Conservation (phyloP, 176 grass and related monocot species). For the Triticum timopheevii region DNA sequence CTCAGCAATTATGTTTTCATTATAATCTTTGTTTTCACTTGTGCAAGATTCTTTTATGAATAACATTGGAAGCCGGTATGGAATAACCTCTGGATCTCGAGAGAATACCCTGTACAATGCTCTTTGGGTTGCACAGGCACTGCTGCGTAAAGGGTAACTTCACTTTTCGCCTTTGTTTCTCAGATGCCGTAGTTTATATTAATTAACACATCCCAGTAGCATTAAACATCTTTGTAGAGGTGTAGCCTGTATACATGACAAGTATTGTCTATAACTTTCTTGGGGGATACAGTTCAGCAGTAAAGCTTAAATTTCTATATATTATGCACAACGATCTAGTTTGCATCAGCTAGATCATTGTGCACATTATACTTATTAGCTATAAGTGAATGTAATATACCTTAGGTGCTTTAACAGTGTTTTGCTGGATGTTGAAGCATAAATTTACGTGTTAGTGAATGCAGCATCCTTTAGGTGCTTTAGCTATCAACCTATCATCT, state of each 20-base stretch:
- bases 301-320: constrained; percentile 12
- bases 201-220: constrained; percentile 4
- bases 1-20: constrained; percentile 17
- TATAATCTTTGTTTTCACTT: constrained; percentile 16
- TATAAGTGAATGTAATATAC: constrained; percentile 1
- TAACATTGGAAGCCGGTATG: constrained; percentile 87
- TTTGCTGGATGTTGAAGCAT: constrained; percentile 22
- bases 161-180: constrained; percentile 4
- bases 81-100: constrained; percentile 70
- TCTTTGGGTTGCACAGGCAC: constrained; percentile 89
- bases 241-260: constrained; percentile 2
- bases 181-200: background rate
- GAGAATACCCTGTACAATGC: constrained; percentile 95
- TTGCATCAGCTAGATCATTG: background rate
- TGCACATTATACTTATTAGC: background rate
- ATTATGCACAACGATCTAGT: constrained; percentile 13
- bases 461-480: background rate
- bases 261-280: background rate
- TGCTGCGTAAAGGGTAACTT: constrained; percentile 85
- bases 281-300: background rate
- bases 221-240: background rate
- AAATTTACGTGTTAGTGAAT: constrained; percentile 15
- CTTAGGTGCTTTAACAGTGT: constrained; percentile 1
- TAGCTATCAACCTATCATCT: background rate
- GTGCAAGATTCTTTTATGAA: constrained; percentile 67